Percentiles rank a stretch among this genome's conserved stretches.
Evolutionary conservation across 768 basidiomycete genomes (phyloP).

Genomic region (Hericium rajendrae): DNA sequence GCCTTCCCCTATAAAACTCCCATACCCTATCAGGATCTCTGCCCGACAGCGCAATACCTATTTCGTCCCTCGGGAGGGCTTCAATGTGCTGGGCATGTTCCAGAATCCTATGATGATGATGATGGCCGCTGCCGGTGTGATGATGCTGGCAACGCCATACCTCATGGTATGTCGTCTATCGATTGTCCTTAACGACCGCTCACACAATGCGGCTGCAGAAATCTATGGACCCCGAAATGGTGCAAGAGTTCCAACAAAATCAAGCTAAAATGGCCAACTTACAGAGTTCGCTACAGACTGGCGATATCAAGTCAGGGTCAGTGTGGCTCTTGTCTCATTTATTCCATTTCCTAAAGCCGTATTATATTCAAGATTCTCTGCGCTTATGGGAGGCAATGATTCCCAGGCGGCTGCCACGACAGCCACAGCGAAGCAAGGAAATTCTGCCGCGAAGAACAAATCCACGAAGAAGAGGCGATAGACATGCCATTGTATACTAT

Average conservation of each 20-base stretch:
- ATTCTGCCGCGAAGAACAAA: not conserved
- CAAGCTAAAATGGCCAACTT: slow-evolving; percentile 47
- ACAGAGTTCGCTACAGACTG: slow-evolving; percentile 48
- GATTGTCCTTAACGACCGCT: not conserved
- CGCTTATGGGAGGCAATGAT: slow-evolving; percentile 3
- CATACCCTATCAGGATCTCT: slow-evolving; percentile 50
- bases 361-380: slow-evolving; percentile 1
- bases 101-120: slow-evolving; percentile 81
- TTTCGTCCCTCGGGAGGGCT: slow-evolving; percentile 61
- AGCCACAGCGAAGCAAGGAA: slow-evolving; percentile 4
- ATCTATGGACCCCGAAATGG: slow-evolving; percentile 62
- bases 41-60: slow-evolving; percentile 51
- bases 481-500: not conserved
- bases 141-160: slow-evolving; percentile 69
- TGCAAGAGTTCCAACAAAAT: slow-evolving; percentile 54
- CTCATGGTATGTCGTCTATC: slow-evolving; percentile 41
- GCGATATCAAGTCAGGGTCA: slow-evolving; percentile 36
- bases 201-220: slow-evolving; percentile 34
- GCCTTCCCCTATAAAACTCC: slow-evolving; percentile 40
- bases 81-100: slow-evolving; percentile 68
- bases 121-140: slow-evolving; percentile 54
- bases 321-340: not conserved
- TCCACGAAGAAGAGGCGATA: slow-evolving; percentile 6
- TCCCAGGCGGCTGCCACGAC: slow-evolving; percentile 1
- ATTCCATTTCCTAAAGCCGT: not conserved